Evolutionary conservation across 805 yeast genomes (phyloP).

Genomic region (Metschnikowia borealis): DNA sequence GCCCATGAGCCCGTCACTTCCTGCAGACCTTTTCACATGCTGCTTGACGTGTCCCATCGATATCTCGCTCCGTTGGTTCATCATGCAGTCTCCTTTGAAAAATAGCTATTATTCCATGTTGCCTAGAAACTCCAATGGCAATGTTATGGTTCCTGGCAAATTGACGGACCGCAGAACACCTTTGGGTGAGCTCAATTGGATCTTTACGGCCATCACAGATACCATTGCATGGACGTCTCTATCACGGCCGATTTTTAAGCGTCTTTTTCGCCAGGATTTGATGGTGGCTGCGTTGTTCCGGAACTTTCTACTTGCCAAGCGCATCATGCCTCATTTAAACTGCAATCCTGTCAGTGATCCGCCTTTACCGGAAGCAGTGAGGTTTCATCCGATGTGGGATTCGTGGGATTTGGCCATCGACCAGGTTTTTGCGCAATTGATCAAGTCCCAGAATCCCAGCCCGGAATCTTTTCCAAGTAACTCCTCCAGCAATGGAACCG

Average conservation of each 20-base stretch:
- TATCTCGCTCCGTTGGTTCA: slow-evolving; percentile 86
- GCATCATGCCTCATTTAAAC: slow-evolving; percentile 88
- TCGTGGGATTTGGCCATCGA: slow-evolving; percentile 97
- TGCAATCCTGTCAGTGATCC: slow-evolving; percentile 96
- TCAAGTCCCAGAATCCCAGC: slow-evolving; percentile 35
- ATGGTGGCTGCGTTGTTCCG: slow-evolving; percentile 96
- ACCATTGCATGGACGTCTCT: slow-evolving; percentile 96
- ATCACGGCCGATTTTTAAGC: slow-evolving; percentile 82
- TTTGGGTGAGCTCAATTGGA: slow-evolving; percentile 94
- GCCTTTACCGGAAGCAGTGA: slow-evolving; percentile 75
- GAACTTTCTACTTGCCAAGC: slow-evolving; percentile 84
- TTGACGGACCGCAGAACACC: slow-evolving; percentile 93
- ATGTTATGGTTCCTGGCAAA: slow-evolving; percentile 80
- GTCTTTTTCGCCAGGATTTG: slow-evolving; percentile 88
- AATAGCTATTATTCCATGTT: slow-evolving; percentile 46
- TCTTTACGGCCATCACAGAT: slow-evolving; percentile 95
- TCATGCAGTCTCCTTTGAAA: slow-evolving; percentile 71
- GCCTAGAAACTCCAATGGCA: slow-evolving; percentile 47
- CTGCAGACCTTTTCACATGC: slow-evolving; percentile 94
- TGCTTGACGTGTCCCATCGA: slow-evolving; percentile 95
- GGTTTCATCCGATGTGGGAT: slow-evolving; percentile 92
- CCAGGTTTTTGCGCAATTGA: slow-evolving; percentile 76
- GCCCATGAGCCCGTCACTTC: slow-evolving; percentile 91
- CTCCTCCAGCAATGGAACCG: too few species aligned
- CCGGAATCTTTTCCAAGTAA: not conserved